These are phyloP conservation scores for Diutina siamensis DNA, from an alignment of 1,139 yeast species.

Conservation along the genomic window DNA sequence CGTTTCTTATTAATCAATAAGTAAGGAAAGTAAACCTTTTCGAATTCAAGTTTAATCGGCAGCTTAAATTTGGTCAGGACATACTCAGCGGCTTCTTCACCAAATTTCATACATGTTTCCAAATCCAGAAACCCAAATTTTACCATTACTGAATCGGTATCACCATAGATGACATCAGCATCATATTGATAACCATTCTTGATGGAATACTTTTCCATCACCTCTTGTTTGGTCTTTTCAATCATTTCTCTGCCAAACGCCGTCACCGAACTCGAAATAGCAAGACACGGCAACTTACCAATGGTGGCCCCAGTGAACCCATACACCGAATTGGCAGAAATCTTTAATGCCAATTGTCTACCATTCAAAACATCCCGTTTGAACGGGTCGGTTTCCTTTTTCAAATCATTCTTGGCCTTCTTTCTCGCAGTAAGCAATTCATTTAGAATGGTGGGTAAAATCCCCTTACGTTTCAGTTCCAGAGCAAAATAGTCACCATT, in stretches of 20 bases:
- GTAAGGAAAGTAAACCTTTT: conserved; percentile 93
- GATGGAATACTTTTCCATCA: conserved; percentile 65
- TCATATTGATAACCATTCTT: conserved; percentile 75
- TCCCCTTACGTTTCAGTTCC: conserved; percentile 58
- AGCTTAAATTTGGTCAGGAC: conserved; percentile 71
- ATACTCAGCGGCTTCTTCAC: conserved; percentile 85
- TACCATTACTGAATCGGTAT: conserved; percentile 99
- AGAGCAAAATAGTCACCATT: conserved; percentile 92
- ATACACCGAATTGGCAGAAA: conserved; percentile 95
- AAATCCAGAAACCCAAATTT: conserved; percentile 84
- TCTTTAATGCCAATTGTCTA: conserved; percentile 90
- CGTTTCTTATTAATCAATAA: conserved; percentile 88
- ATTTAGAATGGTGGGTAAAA: conserved; percentile 81
- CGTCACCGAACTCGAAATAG: conserved; percentile 91
- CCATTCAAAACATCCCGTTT: conserved; percentile 90
- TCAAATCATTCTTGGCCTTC: conserved; percentile 80
- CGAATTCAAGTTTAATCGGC: conserved; percentile 93
- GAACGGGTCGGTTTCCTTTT: conserved; percentile 90
- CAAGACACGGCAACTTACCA: conserved; percentile 93
- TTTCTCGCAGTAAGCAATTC: conserved; percentile 89
- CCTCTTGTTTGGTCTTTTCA: conserved; percentile 79
- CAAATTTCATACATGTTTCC: conserved; percentile 77
- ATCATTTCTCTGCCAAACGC: conserved; percentile 97
- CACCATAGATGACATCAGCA: conserved; percentile 93
- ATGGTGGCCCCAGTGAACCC: conserved; percentile 99